Evolutionary conservation across 331 rosid species (phyloP), one percentile per base, ranked within the genome.

Genomic region (Pyrus hybrid): DNA sequence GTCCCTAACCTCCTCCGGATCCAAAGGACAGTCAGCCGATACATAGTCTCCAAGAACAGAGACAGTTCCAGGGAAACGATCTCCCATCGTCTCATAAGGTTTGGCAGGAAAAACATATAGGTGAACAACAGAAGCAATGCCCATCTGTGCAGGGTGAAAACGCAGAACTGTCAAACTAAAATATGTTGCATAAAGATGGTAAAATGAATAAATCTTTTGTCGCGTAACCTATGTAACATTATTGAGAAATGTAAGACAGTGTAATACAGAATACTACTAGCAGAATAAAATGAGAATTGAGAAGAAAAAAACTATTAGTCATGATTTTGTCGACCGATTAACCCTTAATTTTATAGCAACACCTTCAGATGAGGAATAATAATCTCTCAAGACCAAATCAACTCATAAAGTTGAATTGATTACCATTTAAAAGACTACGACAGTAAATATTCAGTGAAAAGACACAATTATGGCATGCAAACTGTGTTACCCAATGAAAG

Each of bases 121-220:
- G n/a, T n/a, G 99, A 80, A 95, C 96, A 72, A 85, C 56, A 63
- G 99, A 90, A 86, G 99, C 99, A 85, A 95, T 83, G 85, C 85
- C 91, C 99, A 95, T 95, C 99, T 95, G 99, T 74, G 85, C 92
- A 83, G 87, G 91, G 86, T 83, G 77, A 89, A 90, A 70, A 78
- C 73, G 79, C 80, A 84, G 69, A 77, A 79, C 79, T 86, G 87
- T 89, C 76, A 86, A 89, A 84, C 85, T 82, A 85, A 65, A 68
- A 72, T 30, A 43, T 35, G 67, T 33, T 41, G 35, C 21, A 43
- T 33, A 18, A 12, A 49, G 66, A 73, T 53, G 7, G 18, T 1
- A 14, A 10, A 23, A 64, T 20, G 58, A 16, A 74, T 25, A 61
- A 73, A 18, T 69, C 28, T 68, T 68, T 53, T 62, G 69, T 30